Conservation (phyloP, 768 basidiomycete genomes). For the Clitopilus hobsonii region DNA sequence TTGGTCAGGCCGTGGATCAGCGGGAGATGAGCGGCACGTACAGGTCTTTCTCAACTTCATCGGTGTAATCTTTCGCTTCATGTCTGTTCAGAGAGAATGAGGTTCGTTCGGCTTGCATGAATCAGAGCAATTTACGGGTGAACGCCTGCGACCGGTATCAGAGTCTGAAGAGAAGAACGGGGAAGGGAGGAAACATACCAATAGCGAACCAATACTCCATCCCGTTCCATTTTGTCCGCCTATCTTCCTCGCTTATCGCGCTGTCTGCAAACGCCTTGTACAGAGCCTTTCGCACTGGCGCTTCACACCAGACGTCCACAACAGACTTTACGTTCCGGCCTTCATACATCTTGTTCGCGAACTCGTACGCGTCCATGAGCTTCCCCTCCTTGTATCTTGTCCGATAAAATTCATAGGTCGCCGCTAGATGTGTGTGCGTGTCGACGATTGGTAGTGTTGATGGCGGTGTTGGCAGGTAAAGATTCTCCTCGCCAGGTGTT, state of each 20-base stretch:
- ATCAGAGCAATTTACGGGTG: conserved; percentile 51
- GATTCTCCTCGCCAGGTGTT: conserved; percentile 29
- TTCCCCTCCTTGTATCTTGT: conserved; percentile 55
- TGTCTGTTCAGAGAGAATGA: conserved; percentile 37
- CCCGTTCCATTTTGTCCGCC: conserved; percentile 54
- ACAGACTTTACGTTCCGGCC: conserved; percentile 57
- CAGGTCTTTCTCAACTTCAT: conserved; percentile 67
- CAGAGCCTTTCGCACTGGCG: conserved; percentile 45
- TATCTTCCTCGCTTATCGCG: conserved; percentile 46
- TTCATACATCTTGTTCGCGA: conserved; percentile 58
- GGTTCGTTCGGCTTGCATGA: not conserved
- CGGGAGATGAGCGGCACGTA: conserved; percentile 20
- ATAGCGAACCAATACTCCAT: conserved; percentile 82
- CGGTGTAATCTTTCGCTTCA: conserved; percentile 64
- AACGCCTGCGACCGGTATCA: conserved; percentile 42
- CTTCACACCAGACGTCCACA: conserved; percentile 90
- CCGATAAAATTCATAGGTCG: conserved; percentile 64
- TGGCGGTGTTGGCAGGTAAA: conserved; percentile 32
- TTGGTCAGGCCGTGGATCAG: not conserved
- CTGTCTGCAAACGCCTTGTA: conserved; percentile 78
- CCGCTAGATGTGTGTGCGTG: conserved; percentile 81
- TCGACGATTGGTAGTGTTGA: conserved; percentile 53
- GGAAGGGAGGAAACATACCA: conserved; percentile 37
- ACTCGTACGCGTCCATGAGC: conserved; percentile 57
- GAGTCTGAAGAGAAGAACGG: not conserved